phyloP scores from a whole-genome alignment of 2,329 filamentous ascomycete species.

The Aspergillus quadrilineatus region DNA sequence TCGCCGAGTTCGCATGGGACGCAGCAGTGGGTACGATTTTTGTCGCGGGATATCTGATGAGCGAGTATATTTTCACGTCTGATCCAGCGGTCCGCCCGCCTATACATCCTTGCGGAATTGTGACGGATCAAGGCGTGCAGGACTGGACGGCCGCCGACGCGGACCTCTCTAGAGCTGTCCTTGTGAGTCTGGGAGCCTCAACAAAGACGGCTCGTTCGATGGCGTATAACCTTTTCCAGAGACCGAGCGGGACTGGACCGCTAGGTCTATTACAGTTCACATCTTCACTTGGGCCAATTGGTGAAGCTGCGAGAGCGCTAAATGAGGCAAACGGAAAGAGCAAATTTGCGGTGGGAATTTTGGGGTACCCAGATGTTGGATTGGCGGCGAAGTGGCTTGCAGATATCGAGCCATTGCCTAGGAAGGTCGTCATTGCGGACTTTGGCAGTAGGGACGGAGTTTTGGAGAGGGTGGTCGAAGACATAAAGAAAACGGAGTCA shows the following conservation, averaged over 20 bases:
- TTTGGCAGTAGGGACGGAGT: conserved; percentile 16
- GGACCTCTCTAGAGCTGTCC: conserved; percentile 35
- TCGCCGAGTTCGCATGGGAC: conserved; percentile 26
- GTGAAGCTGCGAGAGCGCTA: conserved; percentile 3
- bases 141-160: conserved; percentile 32
- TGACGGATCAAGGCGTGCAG: not conserved
- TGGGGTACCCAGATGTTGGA: conserved; percentile 12
- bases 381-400: conserved; percentile 13
- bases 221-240: conserved; percentile 25
- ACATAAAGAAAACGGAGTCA: not conserved
- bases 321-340: not conserved
- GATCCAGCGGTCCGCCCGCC: conserved; percentile 17
- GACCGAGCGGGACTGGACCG: conserved; percentile 18
- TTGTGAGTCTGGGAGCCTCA: conserved; percentile 33
- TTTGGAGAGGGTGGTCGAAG: conserved; percentile 3
- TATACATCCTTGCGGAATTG: conserved; percentile 16
- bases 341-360: conserved; percentile 7
- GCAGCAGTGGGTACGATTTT: conserved; percentile 27
- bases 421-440: conserved; percentile 21
- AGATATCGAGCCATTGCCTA: conserved; percentile 1
- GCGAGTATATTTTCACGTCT: conserved; percentile 33
- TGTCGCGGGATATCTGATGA: conserved; percentile 32
- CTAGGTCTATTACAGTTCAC: conserved; percentile 30
- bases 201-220: conserved; percentile 32
- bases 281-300: conserved; percentile 16